These are phyloP conservation scores for Telfairia occidentalis DNA, from an alignment of 331 rosid species.

Conservation along the genomic window DNA sequence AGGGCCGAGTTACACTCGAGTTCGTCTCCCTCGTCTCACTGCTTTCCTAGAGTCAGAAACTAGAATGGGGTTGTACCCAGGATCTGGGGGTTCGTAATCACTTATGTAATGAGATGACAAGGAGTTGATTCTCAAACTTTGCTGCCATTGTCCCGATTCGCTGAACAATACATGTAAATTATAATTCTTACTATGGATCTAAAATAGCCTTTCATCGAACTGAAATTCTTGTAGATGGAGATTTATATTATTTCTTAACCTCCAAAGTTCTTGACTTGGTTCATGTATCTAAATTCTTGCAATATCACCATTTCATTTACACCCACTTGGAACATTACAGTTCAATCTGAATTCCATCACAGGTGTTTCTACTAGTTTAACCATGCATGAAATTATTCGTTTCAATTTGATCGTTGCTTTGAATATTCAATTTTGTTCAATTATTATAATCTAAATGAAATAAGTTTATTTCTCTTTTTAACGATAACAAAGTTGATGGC, in stretches of 20 bases:
- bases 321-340: too few species aligned
- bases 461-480: background rate
- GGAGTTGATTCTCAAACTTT: background rate
- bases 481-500: background rate
- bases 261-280: background rate
- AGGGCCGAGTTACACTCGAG: constrained; percentile 68
- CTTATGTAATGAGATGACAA: background rate
- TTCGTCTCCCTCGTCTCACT: constrained; percentile 93
- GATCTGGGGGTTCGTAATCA: background rate
- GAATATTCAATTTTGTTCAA: background rate
- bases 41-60: constrained; percentile 35
- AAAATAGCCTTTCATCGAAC: background rate
- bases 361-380: too few species aligned
- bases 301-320: too few species aligned
- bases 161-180: constrained; percentile 4
- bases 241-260: background rate
- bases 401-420: background rate
- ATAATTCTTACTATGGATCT: background rate
- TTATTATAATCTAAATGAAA: background rate
- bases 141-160: background rate
- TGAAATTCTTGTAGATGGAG: background rate
- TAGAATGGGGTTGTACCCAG: background rate
- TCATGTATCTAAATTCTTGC: background rate
- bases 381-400: too few species aligned
- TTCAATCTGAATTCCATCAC: too few species aligned